Evolutionary conservation across 2,329 filamentous ascomycete species (phyloP).

Genomic region (Grosmannia serpens): DNA sequence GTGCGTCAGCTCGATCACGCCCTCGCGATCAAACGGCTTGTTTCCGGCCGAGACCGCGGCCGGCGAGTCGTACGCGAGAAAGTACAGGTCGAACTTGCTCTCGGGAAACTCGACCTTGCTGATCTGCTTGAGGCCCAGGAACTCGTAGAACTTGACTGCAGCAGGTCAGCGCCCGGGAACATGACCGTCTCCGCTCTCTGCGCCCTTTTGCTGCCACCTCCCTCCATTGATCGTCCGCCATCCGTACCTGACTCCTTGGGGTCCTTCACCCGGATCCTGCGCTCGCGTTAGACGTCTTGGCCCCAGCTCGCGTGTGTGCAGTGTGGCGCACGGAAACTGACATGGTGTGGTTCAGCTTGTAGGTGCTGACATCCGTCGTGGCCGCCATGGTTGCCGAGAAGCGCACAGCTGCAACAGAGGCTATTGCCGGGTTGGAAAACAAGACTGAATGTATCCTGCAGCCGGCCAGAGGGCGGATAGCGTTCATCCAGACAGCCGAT

Average conservation of each 20-base stretch:
- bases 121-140: conserved; percentile 76
- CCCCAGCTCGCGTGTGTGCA: background rate
- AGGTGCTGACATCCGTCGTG: conserved; percentile 61
- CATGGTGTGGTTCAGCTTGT: conserved; percentile 89
- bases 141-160: conserved; percentile 81
- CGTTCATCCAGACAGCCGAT: background rate
- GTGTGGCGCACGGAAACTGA: conserved; percentile 21
- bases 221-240: background rate
- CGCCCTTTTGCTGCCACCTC: background rate
- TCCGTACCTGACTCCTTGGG: conserved; percentile 61
- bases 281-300: background rate
- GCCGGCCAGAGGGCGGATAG: background rate
- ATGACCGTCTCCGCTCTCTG: background rate
- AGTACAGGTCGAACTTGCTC: conserved; percentile 90
- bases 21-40: conserved; percentile 69
- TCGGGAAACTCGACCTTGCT: conserved; percentile 74
- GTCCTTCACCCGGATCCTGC: conserved; percentile 87
- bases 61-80: conserved; percentile 77
- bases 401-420: conserved; percentile 3
- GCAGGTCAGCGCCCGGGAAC: background rate
- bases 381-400: conserved; percentile 46
- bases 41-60: conserved; percentile 62
- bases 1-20: conserved; percentile 75
- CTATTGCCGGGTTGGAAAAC: background rate
- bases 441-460: background rate